A percentile compares a stretch with the other conserved stretches of the same genome.
Conservation (phyloP, 1,139 yeast species). For the Kodamaea sp. region DNA sequence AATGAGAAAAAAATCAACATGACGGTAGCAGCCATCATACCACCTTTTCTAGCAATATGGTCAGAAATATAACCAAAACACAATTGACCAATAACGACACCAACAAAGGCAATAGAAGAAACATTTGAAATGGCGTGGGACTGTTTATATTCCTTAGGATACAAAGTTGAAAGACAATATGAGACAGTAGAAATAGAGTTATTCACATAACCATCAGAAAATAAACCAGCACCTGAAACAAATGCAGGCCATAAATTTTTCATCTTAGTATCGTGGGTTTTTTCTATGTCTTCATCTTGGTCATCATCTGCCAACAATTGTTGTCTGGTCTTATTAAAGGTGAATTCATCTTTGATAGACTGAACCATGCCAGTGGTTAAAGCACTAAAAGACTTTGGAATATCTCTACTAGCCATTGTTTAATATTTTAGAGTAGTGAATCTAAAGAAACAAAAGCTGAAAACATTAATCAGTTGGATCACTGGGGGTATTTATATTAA, state of each 20-base stretch:
- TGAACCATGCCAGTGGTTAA: constrained; percentile 39
- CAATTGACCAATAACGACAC: constrained; percentile 86
- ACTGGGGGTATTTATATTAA: neutral
- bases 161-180: constrained; percentile 60
- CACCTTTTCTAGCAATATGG: constrained; percentile 69
- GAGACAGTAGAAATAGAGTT: constrained; percentile 76
- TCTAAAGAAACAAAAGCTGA: too few relatives aligned
- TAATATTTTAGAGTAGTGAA: neutral
- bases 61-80: constrained; percentile 78
- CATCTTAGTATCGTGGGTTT: constrained; percentile 13
- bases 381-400: constrained; percentile 44
- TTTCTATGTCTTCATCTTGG: constrained; percentile 21
- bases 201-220: constrained; percentile 88
- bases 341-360: constrained; percentile 34
- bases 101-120: constrained; percentile 85
- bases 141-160: constrained; percentile 56
- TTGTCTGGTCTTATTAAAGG: constrained; percentile 28
- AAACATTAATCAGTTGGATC: neutral
- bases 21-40: constrained; percentile 73
- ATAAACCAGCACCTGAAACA: constrained; percentile 87
- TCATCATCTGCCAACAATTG: constrained; percentile 14
- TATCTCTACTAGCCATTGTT: constrained; percentile 47
- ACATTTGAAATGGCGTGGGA: constrained; percentile 74
- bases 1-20: constrained; percentile 71
- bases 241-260: constrained; percentile 63